Conservation (phyloP, 768 basidiomycete genomes). For the Trametes coccinea region DNA sequence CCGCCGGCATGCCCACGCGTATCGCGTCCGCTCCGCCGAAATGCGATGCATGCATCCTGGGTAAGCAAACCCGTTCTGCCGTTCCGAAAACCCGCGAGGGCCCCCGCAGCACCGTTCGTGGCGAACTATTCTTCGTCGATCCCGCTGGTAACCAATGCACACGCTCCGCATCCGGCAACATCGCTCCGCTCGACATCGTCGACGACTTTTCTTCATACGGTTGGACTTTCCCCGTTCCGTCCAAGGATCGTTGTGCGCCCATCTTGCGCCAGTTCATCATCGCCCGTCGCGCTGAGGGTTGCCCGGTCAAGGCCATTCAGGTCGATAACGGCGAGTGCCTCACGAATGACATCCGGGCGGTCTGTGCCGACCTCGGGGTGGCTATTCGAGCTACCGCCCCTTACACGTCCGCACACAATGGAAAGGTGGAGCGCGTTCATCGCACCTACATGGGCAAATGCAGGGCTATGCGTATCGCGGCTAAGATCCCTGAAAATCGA, state of each 20-base stretch:
- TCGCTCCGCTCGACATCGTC: conserved; percentile 36
- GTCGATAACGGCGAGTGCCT: conserved; percentile 31
- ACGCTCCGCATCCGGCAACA: conserved; percentile 2
- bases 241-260: conserved; percentile 29
- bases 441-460: conserved; percentile 31
- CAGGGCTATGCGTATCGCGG: conserved; percentile 5
- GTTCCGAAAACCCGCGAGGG: conserved; percentile 36
- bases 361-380: conserved; percentile 4
- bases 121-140: conserved; percentile 36
- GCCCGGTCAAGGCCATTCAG: conserved; percentile 18
- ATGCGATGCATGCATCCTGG: conserved; percentile 39
- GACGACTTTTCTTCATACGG: conserved; percentile 33
- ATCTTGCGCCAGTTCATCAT: conserved; percentile 34
- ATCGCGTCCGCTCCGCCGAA: conserved; percentile 26
- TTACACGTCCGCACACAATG: conserved; percentile 40
- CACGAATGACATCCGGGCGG: not conserved
- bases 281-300: conserved; percentile 26
- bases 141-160: conserved; percentile 20
- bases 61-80: conserved; percentile 38
- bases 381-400: conserved; percentile 30
- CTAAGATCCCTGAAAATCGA: conserved; percentile 1
- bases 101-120: conserved; percentile 13
- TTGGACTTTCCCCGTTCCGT: conserved; percentile 37
- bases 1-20: conserved; percentile 29
- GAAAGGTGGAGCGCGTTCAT: conserved; percentile 39